A percentile compares a stretch with the other conserved stretches of the same genome.
These are phyloP conservation scores for Suillus clintonianus DNA, from an alignment of 768 basidiomycete species.

Conservation along the genomic window DNA sequence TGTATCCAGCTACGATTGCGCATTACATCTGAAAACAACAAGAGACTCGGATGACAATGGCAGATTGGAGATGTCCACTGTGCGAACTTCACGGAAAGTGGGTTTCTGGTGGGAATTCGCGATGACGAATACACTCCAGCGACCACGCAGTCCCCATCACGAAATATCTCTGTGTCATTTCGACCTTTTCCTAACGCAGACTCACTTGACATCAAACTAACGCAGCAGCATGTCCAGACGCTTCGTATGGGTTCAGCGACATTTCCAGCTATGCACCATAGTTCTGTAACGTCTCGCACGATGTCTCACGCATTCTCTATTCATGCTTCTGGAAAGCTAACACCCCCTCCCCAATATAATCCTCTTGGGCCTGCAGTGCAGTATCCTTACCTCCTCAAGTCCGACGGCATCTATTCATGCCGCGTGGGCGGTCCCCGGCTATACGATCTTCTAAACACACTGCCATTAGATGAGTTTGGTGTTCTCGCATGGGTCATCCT, in stretches of 20 bases:
- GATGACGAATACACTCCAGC: neutral
- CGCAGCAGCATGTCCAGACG: neutral
- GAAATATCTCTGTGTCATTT: neutral
- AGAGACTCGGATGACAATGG: constrained; percentile 27
- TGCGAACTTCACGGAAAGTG: constrained; percentile 48
- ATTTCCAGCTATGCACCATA: neutral
- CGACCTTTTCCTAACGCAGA: neutral
- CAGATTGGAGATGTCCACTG: constrained; percentile 51
- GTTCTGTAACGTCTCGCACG: constrained; percentile 9
- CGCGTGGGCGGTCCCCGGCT: constrained; percentile 66
- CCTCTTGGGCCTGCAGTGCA: constrained; percentile 54
- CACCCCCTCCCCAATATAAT: constrained; percentile 43
- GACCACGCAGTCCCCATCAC: neutral
- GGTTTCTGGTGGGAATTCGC: constrained; percentile 35
- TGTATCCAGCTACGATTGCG: constrained; percentile 58
- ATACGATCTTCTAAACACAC: constrained; percentile 61
- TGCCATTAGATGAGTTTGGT: constrained; percentile 64
- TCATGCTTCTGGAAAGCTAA: constrained; percentile 29
- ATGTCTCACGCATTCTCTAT: constrained; percentile 11
- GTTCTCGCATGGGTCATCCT: constrained; percentile 68
- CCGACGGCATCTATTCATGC: constrained; percentile 57
- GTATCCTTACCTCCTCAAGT: constrained; percentile 51
- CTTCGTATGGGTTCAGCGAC: neutral
- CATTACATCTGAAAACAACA: no score
- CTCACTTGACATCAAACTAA: neutral